phyloP scores from a whole-genome alignment of 2,329 filamentous ascomycete species.

The Plenodomus lindquistii region DNA sequence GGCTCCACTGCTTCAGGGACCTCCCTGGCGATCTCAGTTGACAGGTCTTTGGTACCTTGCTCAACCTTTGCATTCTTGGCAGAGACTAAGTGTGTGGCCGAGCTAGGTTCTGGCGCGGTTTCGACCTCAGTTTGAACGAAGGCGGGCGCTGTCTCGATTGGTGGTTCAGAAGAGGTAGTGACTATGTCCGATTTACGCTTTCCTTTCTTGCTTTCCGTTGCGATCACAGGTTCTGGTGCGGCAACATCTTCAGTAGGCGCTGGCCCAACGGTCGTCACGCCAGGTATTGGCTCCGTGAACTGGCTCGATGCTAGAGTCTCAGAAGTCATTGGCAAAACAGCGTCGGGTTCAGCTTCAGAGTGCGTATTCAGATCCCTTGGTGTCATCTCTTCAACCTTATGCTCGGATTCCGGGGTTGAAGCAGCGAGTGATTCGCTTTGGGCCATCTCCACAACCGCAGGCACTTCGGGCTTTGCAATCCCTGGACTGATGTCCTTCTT shows the following conservation, averaged over 20 bases:
- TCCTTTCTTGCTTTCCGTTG: conserved; percentile 20
- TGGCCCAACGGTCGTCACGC: too few species aligned
- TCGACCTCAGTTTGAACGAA: not conserved
- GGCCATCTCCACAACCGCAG: not conserved
- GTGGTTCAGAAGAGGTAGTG: conserved; percentile 4
- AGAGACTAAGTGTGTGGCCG: not conserved
- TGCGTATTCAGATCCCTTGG: not conserved
- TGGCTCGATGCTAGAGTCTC: not conserved
- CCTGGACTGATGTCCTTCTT: conserved; percentile 14
- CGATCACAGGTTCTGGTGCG: conserved; percentile 2
- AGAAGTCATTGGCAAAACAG: not conserved
- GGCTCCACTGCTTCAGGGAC: conserved; percentile 3
- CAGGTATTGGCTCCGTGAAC: not conserved
- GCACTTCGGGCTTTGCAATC: conserved; percentile 4
- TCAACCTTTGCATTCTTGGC: not conserved
- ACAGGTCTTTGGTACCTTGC: not conserved
- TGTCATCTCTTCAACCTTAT: not conserved
- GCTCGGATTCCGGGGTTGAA: not conserved
- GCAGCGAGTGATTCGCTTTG: not conserved
- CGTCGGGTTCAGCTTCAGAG: not conserved
- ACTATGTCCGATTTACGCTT: conserved; percentile 19
- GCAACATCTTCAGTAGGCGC: not conserved
- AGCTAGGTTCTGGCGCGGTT: not conserved
- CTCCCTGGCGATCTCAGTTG: not conserved
- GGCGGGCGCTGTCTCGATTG: not conserved